Conservation (phyloP, 495 filamentous ascomycete genomes). For the Corynascus novoguineensis region DNA sequence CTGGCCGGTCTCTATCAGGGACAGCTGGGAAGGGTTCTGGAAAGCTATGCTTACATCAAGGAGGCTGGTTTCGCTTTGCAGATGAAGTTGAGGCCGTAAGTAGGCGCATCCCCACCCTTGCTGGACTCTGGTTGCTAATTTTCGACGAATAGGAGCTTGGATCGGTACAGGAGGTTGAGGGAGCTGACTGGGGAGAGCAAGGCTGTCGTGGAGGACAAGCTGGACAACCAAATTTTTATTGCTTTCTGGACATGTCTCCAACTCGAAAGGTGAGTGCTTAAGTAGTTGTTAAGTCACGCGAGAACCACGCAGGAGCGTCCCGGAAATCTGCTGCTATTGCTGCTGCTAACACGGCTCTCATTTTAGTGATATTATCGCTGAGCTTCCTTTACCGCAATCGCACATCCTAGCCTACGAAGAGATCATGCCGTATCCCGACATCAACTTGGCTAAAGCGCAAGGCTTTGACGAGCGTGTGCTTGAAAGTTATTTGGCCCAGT, state of each 20-base stretch:
- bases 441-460: conserved; percentile 34
- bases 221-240: conserved; percentile 59
- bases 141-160: conserved; percentile 33
- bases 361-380: conserved; percentile 84
- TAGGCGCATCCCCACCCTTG: conserved; percentile 3
- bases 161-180: conserved; percentile 37
- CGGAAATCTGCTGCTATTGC: no score
- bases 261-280: conserved; percentile 70
- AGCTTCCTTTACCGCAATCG: conserved; percentile 76
- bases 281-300: background rate
- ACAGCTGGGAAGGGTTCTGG: conserved; percentile 78
- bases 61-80: conserved; percentile 71
- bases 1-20: conserved; percentile 85
- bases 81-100: conserved; percentile 72
- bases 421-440: conserved; percentile 59
- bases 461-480: conserved; percentile 53
- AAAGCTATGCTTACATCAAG: conserved; percentile 84
- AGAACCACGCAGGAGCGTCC: background rate
- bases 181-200: conserved; percentile 13
- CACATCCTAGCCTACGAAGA: conserved; percentile 68
- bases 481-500: conserved; percentile 78
- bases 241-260: conserved; percentile 94
- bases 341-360: conserved; percentile 23
- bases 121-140: background rate
- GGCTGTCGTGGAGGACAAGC: conserved; percentile 30